Evolutionary conservation across 2,329 filamentous ascomycete genomes (phyloP).

Genomic region (Fusarium praegraminearum): DNA sequence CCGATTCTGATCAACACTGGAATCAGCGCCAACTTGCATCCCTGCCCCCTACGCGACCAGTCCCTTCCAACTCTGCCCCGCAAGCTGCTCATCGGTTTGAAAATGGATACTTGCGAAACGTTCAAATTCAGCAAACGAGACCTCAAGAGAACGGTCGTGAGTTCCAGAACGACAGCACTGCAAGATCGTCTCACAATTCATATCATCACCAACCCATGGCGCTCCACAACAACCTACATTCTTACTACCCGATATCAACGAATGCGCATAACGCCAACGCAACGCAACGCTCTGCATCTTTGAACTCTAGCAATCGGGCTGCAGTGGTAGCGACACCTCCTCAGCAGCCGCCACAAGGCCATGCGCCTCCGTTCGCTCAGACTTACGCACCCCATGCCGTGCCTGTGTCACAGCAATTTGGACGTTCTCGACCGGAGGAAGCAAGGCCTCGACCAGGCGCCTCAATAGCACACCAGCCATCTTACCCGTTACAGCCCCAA

Average conservation of each 20-base stretch:
- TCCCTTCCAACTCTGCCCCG: neutral
- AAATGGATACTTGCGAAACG: neutral
- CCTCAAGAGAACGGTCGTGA: neutral
- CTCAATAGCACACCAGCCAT: neutral
- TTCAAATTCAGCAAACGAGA: neutral
- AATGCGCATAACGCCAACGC: neutral
- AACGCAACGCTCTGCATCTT: neutral
- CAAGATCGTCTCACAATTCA: neutral
- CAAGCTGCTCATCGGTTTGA: neutral
- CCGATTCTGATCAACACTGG: no score
- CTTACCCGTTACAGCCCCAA: neutral
- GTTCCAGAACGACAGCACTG: neutral
- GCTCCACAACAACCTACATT: neutral
- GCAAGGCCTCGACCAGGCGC: no score
- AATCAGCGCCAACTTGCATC: neutral
- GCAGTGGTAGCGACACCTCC: no score
- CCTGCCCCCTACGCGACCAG: neutral
- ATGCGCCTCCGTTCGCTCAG: neutral
- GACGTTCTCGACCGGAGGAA: neutral
- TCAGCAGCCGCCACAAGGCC: neutral
- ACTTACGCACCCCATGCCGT: neutral
- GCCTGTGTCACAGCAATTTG: neutral
- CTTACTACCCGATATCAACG: neutral
- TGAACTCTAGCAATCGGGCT: neutral
- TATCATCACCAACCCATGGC: neutral